Conservation (phyloP, 164 flowering plant species). For the Stephania yunnanensis region DNA sequence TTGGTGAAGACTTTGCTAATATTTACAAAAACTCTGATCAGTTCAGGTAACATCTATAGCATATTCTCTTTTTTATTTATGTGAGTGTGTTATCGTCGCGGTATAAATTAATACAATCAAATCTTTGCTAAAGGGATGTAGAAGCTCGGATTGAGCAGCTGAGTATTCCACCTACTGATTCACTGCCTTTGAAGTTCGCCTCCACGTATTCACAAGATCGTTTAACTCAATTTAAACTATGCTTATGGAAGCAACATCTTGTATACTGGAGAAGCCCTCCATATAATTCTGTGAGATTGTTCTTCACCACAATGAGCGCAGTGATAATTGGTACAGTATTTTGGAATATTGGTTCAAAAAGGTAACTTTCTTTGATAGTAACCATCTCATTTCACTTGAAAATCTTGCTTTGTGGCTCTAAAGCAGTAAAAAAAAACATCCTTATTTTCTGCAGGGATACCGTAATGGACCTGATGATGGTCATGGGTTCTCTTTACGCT, state of each 20-base stretch:
- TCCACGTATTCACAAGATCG: constrained; percentile 43
- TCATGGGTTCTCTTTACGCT: constrained; percentile 82
- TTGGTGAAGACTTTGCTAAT: constrained; percentile 59
- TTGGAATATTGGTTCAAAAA: constrained; percentile 73
- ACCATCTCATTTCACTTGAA: neutral
- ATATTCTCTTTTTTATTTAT: neutral
- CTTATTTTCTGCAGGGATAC: constrained; percentile 38
- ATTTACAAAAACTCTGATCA: constrained; percentile 56
- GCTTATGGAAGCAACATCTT: constrained; percentile 81
- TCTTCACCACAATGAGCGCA: constrained; percentile 53
- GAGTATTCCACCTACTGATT: constrained; percentile 58
- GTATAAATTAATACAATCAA: neutral
- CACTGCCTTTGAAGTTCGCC: constrained; percentile 56
- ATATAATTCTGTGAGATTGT: constrained; percentile 67
- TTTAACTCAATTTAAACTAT: constrained; percentile 43
- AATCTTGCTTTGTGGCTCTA: neutral
- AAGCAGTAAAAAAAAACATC: neutral
- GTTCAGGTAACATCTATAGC: constrained; percentile 32
- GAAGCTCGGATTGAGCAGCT: constrained; percentile 49
- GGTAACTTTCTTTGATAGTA: constrained; percentile 33
- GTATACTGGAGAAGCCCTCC: constrained; percentile 90
- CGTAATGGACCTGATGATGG: constrained; percentile 34
- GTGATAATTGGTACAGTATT: constrained; percentile 68
- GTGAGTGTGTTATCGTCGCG: neutral
- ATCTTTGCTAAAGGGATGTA: constrained; percentile 43